phyloP scores from a whole-genome alignment of 148 eudicot genomes.

The Limonium bicolor region DNA sequence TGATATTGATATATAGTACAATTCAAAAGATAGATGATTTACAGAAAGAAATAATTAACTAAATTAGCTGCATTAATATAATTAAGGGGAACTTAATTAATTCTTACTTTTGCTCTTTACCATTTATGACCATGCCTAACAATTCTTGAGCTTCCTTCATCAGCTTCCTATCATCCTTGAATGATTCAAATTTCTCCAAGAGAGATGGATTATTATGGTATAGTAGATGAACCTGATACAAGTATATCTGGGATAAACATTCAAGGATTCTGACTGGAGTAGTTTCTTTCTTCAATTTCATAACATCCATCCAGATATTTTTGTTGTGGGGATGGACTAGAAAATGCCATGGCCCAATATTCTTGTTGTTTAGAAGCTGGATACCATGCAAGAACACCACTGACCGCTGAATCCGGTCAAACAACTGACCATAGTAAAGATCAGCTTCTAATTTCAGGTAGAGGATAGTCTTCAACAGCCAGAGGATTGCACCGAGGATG shows the following conservation, averaged over 20 bases:
- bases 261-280: conserved; percentile 2
- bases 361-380: background rate
- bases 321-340: no score
- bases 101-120: background rate
- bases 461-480: background rate
- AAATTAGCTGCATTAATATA: no score
- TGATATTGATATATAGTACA: background rate
- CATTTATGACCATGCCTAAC: background rate
- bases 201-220: background rate
- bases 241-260: background rate
- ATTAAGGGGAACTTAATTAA: no score
- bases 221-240: background rate
- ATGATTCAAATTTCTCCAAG: background rate
- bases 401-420: background rate
- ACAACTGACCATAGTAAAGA: background rate
- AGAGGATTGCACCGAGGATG: background rate
- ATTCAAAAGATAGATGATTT: background rate
- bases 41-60: no score
- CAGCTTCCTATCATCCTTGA: background rate
- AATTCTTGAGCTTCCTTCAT: background rate
- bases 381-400: background rate
- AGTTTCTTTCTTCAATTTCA: background rate
- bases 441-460: background rate
- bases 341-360: background rate
- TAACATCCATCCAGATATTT: background rate